Base-by-base conservation (phyloP, 306 rosid genomes). In the Vigna hirtella region DNA sequence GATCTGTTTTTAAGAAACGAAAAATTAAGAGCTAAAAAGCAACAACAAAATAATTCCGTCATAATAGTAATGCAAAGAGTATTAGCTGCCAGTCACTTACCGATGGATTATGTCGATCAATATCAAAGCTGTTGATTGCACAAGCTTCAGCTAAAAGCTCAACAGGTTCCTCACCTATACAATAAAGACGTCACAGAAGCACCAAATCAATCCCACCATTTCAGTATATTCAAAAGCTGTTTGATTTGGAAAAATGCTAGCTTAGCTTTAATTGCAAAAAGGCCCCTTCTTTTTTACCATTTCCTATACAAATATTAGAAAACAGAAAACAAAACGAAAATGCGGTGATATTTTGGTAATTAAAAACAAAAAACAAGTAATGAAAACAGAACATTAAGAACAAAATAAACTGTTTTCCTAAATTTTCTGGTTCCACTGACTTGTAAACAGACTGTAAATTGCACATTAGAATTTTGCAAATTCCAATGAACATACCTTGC, bases 111-210 rank as follows among this genome's bases (percentile, higher is more conserved):
- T 95, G 85, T 36, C 76, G 87, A 70, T 95, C 97, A 72, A 95
- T 89, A 74, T 95, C 97, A n/a, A 95, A 91, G 87, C 97, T 87
- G 73, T 95, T 92, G 82, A 95, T 92, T 72, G 98, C 95, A 65
- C 98, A 89, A 63, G 98, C 97, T 88, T 95, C 98, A 61, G 95
- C 91, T 64, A 89, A 82, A 70, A 95, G 89, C 86, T 92, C 97
- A 64, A 86, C 36, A 28, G 93, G 89, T 70, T 89, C 92, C 89
- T 88, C 93, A 20, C 92, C 98, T 95, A 58, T 36, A 62, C 82
- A 75, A 47, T 61, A 56, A 30, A 10, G 9, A 18, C 42, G 76
- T 34, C 63, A 73, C 3, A 58, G 11, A 66, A 52, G 47, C 17
- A 61, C 18, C 81, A 30, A 59, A 52, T 68, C 61, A 81, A 84